A percentile compares a stretch with the other conserved stretches of the same genome.
phyloP scores from a whole-genome alignment of 2,329 filamentous ascomycete species.

The Clonostachys byssicola region DNA sequence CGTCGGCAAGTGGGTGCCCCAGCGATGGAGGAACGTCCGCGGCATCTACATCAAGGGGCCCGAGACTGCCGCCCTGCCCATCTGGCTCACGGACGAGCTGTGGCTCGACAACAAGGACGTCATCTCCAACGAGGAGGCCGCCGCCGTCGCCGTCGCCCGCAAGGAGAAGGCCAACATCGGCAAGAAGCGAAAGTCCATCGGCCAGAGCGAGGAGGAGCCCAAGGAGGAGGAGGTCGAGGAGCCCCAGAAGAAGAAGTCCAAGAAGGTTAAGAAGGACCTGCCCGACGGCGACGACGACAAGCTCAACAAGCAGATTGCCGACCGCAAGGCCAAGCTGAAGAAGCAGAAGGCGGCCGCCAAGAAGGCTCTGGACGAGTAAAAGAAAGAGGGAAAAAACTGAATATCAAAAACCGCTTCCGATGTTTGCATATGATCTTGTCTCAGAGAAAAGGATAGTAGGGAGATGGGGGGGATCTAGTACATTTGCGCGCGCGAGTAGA shows the following conservation, averaged over 20 bases:
- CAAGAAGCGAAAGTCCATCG: conserved; percentile 59
- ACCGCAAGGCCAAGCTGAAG: conserved; percentile 51
- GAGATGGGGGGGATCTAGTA: too few relatives aligned
- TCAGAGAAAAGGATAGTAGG: too few relatives aligned
- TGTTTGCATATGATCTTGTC: too few relatives aligned
- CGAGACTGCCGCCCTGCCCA: conserved; percentile 82
- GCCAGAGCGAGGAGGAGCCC: conserved; percentile 31
- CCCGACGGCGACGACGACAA: conserved; percentile 44
- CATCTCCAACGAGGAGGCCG: conserved; percentile 56
- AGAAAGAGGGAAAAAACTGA: not conserved
- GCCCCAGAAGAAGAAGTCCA: conserved; percentile 16
- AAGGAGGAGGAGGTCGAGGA: conserved; percentile 32
- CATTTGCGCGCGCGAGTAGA: too few relatives aligned
- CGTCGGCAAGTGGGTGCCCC: conserved; percentile 75
- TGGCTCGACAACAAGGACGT: conserved; percentile 77
- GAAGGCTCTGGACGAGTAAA: conserved; percentile 24
- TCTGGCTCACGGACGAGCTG: conserved; percentile 90
- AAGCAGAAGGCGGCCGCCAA: conserved; percentile 56
- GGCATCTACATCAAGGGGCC: conserved; percentile 87
- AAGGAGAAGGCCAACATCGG: conserved; percentile 57
- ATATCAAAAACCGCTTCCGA: too few relatives aligned
- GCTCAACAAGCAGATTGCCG: conserved; percentile 55
- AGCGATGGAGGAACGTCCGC: conserved; percentile 84
- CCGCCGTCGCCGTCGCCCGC: conserved; percentile 32
- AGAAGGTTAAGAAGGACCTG: conserved; percentile 19